Evolutionary conservation across 2,329 filamentous ascomycete species (phyloP), one percentile per base, ranked within the genome.

Genomic region (Dryadomyces sulphureus): DNA sequence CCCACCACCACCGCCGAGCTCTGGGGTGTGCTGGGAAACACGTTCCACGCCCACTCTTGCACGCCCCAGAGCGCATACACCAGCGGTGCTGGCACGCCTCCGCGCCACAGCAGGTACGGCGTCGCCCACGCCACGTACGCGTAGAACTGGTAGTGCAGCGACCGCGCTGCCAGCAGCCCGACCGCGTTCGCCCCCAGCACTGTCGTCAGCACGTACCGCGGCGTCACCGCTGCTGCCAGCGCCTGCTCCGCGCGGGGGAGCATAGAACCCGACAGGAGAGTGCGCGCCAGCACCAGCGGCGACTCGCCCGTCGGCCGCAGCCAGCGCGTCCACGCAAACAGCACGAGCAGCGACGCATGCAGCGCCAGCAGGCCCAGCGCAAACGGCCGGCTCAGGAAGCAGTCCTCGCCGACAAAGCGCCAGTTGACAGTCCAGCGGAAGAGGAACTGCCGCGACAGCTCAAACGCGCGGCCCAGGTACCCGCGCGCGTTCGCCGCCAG

Each of bases 401-500:
- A 63, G 7, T 84, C 75, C 62, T 95, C 88, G 16, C 84, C 81
- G n/a, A 95, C 65, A 60, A 96, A 96, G 45, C 89, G 79, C 92
- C 92, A 98, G 63, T 98, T 98, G 54, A 98, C 92, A 0, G 92
- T 98, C 92, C 92, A 98, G 64, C 90, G 88, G 70, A 90, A 96
- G 56, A 94, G 72, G 65, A 98, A 98, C 55, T 86, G 79, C 46
- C 92, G 75, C 41, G 84, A 88, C 48, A 98, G 73, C 65, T 98
- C 88, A 59, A 98, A 98, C 0, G 92, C 88, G 52, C 84, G 73
- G 41, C 76, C 74, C 17, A 93, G 59, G 60, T 98, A 98, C 24
- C 81, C 84, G 49, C 64, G 62, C 19, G 79, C 63, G 54, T 87
- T 82, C 36, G 66, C 66, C 9, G 70, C 60, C 20, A 84, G 60